Percentiles rank a stretch among this genome's conserved stretches.
These are phyloP conservation scores for Harrya chromipes DNA, from an alignment of 768 basidiomycete genomes.

Conservation along the genomic window DNA sequence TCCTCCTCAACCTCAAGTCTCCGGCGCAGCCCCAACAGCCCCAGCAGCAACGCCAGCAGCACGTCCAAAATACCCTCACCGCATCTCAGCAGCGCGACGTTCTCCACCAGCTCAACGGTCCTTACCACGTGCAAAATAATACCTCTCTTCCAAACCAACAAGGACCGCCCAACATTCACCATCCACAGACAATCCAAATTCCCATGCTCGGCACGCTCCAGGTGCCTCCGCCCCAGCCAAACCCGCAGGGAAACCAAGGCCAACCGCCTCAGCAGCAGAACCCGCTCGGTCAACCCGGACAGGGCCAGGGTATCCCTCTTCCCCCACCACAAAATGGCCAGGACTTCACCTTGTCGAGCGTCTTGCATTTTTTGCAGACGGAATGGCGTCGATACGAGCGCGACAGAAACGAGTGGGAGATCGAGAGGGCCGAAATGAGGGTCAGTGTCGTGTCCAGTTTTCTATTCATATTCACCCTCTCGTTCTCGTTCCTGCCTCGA, in stretches of 20 bases:
- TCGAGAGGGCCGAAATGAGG: conserved; percentile 98
- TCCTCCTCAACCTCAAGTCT: conserved; percentile 32
- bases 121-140: conserved; percentile 29
- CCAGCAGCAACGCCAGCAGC: conserved; percentile 23
- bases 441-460: conserved; percentile 45
- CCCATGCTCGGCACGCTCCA: conserved; percentile 75
- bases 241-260: conserved; percentile 35
- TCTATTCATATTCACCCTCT: not conserved
- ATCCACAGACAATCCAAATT: conserved; percentile 45
- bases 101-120: conserved; percentile 27
- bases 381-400: conserved; percentile 98
- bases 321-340: conserved; percentile 84
- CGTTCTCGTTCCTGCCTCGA: not conserved
- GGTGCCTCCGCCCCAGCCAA: conserved; percentile 52
- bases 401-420: conserved; percentile 99
- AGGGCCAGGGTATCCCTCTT: not conserved
- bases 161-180: conserved; percentile 33
- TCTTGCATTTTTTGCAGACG: conserved; percentile 95
- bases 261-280: conserved; percentile 55
- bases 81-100: conserved; percentile 28
- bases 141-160: conserved; percentile 14
- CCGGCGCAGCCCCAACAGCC: conserved; percentile 21
- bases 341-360: conserved; percentile 90
- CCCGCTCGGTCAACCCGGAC: conserved; percentile 39
- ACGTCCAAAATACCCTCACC: conserved; percentile 28